Evolutionary conservation across 768 basidiomycete species (phyloP).

Genomic region (Phaffia tasmanica): DNA sequence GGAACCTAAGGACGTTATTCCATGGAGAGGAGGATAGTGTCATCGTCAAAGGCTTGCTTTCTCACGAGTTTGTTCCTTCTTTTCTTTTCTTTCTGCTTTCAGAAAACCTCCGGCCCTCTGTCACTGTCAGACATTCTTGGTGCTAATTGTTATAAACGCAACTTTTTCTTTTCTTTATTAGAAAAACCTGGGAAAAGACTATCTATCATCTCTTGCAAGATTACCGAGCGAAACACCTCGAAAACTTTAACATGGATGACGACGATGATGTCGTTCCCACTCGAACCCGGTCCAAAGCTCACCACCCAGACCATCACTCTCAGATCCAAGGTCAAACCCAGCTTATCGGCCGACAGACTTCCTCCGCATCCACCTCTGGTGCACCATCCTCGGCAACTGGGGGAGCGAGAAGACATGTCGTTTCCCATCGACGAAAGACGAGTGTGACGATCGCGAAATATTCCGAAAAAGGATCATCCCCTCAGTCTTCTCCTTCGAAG

Average conservation of each 20-base stretch:
- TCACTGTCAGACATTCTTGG: not conserved
- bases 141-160: conserved; percentile 35
- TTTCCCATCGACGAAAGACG: conserved; percentile 24
- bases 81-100: not conserved
- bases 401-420: conserved; percentile 14
- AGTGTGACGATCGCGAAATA: conserved; percentile 23
- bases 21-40: conserved; percentile 59
- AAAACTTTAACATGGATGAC: conserved; percentile 53
- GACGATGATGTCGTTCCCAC: conserved; percentile 43
- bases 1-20: conserved; percentile 87
- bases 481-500: conserved; percentile 8
- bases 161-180: conserved; percentile 27
- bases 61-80: conserved; percentile 40
- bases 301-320: conserved; percentile 27
- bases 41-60: conserved; percentile 54
- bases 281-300: not conserved
- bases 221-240: conserved; percentile 64
- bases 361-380: conserved; percentile 13
- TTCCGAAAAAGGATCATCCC: conserved; percentile 13
- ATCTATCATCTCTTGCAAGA: conserved; percentile 82
- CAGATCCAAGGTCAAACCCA: not conserved
- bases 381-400: conserved; percentile 9
- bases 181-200: conserved; percentile 87
- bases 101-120: not conserved
- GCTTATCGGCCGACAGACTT: conserved; percentile 6